Evolutionary conservation across 2,329 filamentous ascomycete species (phyloP), one percentile per base, ranked within the genome.

Genomic region (Pyrenochaeta sp.): DNA sequence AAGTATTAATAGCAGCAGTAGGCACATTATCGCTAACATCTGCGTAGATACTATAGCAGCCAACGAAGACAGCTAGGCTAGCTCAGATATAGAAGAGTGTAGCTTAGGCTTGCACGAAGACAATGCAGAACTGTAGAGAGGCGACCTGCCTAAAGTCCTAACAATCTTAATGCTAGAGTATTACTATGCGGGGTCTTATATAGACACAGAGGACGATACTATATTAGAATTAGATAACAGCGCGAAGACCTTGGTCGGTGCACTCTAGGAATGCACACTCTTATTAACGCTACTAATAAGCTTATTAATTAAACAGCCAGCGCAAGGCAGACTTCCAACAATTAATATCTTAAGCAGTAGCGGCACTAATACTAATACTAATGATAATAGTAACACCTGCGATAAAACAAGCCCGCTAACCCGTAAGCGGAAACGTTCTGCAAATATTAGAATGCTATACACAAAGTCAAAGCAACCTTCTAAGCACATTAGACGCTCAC

Each of bases 11-110:
- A 48, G 43, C 36, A 21, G 35, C 42, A 38, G 23, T 29, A n/a
- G n/a, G 17, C 20, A 48, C 30, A 43, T 22, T 9, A 48, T 43
- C 47, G 44, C 51, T 55, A 19, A 55, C 35, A 39, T 41, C n/a
- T 43, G 28, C 44, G 35, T 48, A 55, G 51, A 43, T 28, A 44
- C 44, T 47, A 21, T 19, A 27, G 38, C 49, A 20, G 35, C 52
- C n/a, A 40, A 49, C 22, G 15, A 44, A 41, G 39, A 47, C 22
- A 52, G 36, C 22, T 28, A 55, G 24, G 7, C 37, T 13, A 23
- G 27, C 23, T 26, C 10, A 41, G 48, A 51, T 35, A 38, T 27
- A 27, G 22, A 45, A 19, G 29, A 40, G 39, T 24, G 36, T 30
- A 24, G n/a, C n/a, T n/a, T n/a, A n/a, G n/a, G 39, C 40, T 27